Evolutionary conservation across 306 rosid species (phyloP).

Genomic region (Hylodesmum podocarpum): DNA sequence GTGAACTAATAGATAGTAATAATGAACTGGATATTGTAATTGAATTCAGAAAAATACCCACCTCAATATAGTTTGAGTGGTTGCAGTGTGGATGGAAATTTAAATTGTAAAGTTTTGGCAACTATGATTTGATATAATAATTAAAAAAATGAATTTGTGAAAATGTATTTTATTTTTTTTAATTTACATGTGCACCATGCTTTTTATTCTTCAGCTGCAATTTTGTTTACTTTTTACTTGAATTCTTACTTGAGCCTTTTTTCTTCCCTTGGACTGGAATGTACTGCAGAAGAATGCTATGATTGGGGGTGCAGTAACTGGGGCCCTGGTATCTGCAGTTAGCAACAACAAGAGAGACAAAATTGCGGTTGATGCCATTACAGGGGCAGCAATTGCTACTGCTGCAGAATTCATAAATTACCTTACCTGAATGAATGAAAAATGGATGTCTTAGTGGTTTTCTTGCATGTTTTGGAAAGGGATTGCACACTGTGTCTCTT

Average conservation of each 20-base stretch:
- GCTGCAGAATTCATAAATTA: slow-evolving; percentile 82
- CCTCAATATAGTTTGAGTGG: background rate
- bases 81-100: background rate
- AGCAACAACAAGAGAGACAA: slow-evolving; percentile 48
- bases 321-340: slow-evolving; percentile 70
- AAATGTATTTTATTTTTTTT: background rate
- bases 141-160: background rate
- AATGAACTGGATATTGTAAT: background rate
- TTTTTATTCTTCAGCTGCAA: background rate
- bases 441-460: background rate
- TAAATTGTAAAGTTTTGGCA: background rate
- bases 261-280: slow-evolving; percentile 27
- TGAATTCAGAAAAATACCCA: background rate
- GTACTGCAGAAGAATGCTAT: slow-evolving; percentile 81
- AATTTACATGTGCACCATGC: background rate
- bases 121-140: background rate
- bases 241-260: background rate
- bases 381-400: slow-evolving; percentile 93
- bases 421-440: slow-evolving; percentile 52
- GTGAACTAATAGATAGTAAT: background rate
- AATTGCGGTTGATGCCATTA: slow-evolving; percentile 64
- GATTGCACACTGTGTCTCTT: background rate
- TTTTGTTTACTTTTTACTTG: background rate
- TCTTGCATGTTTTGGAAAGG: slow-evolving; percentile 21
- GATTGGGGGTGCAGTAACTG: slow-evolving; percentile 89